phyloP scores from a whole-genome alignment of 2,329 filamentous ascomycete genomes.

The Tolypocladium inflatum region DNA sequence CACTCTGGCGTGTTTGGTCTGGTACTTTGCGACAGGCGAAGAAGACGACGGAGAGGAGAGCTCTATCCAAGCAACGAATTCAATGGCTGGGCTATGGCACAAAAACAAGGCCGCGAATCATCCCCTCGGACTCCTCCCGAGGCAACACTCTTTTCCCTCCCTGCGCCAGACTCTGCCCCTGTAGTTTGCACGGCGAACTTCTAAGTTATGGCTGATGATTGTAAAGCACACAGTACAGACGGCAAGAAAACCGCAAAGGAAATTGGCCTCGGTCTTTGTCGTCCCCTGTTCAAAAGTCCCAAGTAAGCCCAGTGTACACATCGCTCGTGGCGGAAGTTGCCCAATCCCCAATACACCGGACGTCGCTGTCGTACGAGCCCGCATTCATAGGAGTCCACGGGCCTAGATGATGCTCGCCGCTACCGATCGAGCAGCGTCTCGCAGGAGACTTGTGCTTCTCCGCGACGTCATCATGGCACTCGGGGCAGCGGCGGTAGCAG shows the following conservation, averaged over 20 bases:
- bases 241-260: not conserved
- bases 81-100: not conserved
- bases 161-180: not conserved
- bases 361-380: not conserved
- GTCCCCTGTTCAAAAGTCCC: not conserved
- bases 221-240: not conserved
- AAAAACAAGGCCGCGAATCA: not conserved
- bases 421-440: not conserved
- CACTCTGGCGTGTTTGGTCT: not conserved
- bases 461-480: not conserved
- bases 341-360: not conserved
- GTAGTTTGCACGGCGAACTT: not conserved
- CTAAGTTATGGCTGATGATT: not conserved
- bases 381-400: not conserved
- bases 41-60: not conserved
- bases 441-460: not conserved
- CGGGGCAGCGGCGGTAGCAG: slow-evolving; percentile 1
- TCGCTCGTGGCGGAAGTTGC: not conserved
- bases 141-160: not conserved
- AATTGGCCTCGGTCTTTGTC: not conserved
- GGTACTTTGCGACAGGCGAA: not conserved
- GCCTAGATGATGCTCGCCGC: not conserved
- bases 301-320: not conserved
- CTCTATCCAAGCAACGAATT: not conserved
- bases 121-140: not conserved